These are phyloP conservation scores for Ascobolus immersus DNA, from an alignment of 495 filamentous ascomycete genomes.

Conservation along the genomic window DNA sequence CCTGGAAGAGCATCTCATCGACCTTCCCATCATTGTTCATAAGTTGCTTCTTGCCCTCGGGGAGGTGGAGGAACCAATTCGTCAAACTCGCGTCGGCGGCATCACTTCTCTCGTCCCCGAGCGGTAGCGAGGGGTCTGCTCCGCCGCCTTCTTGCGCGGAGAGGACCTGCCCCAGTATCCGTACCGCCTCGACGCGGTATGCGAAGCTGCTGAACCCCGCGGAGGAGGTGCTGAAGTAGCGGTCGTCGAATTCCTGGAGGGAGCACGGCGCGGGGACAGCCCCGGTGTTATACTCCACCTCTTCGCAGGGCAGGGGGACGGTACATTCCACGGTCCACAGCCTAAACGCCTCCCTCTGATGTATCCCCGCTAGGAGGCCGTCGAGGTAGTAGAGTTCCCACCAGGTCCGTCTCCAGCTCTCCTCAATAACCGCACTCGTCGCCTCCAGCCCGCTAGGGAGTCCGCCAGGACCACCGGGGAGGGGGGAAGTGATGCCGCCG, in stretches of 20 bases:
- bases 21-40: conserved; percentile 39
- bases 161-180: conserved; percentile 53
- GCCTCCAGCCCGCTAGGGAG: no score
- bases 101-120: conserved; percentile 11
- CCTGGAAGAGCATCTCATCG: conserved; percentile 83
- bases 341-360: conserved; percentile 30
- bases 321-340: conserved; percentile 30
- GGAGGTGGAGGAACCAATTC: conserved; percentile 63
- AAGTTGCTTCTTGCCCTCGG: conserved; percentile 44
- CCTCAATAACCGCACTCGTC: conserved; percentile 30
- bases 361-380: conserved; percentile 33
- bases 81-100: conserved; percentile 50
- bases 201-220: conserved; percentile 52
- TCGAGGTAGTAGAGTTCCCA: conserved; percentile 76
- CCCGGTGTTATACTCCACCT: conserved; percentile 38
- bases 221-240: conserved; percentile 34
- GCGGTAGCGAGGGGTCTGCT: conserved; percentile 1
- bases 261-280: conserved; percentile 35
- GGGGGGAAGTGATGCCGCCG: not conserved
- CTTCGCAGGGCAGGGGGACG: conserved; percentile 50
- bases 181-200: conserved; percentile 48
- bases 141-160: conserved; percentile 18
- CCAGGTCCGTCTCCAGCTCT: conserved; percentile 69
- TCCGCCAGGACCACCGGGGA: conserved; percentile 21
- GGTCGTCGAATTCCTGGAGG: conserved; percentile 45